Conservation (phyloP, 2,329 filamentous ascomycete species). For the Xylariaceae sp. region DNA sequence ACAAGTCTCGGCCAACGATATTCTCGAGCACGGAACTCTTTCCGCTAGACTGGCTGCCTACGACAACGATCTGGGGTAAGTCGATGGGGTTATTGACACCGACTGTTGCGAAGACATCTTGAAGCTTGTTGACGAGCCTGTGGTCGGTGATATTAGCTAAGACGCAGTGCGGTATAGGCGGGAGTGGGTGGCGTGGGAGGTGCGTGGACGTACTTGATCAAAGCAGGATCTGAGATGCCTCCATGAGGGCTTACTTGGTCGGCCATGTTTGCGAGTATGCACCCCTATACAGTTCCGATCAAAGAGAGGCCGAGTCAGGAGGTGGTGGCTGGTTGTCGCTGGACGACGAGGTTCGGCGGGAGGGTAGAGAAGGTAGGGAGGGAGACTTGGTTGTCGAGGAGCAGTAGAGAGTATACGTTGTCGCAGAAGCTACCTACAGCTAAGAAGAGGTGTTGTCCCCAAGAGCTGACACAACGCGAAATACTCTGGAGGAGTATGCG, state of each 20-base stretch:
- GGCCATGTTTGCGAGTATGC: slow-evolving; percentile 22
- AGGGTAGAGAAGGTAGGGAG: background rate
- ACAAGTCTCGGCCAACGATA: slow-evolving; percentile 98
- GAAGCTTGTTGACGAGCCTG: slow-evolving; percentile 94
- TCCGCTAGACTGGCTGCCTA: slow-evolving; percentile 97
- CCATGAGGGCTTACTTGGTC: slow-evolving; percentile 42
- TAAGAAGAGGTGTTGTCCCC: background rate
- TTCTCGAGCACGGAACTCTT: slow-evolving; percentile 99
- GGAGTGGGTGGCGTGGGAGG: slow-evolving; percentile 4
- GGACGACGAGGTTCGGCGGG: background rate
- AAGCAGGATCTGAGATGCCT: slow-evolving; percentile 62
- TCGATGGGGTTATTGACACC: slow-evolving; percentile 99
- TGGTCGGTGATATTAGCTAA: too few relatives aligned
- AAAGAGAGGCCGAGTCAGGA: background rate
- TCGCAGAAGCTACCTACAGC: background rate
- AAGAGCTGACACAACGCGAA: slow-evolving; percentile 1
- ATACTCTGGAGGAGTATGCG: slow-evolving; percentile 2
- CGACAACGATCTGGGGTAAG: slow-evolving; percentile 94
- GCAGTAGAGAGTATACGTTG: background rate
- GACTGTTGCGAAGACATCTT: slow-evolving; percentile 98
- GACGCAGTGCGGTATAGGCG: slow-evolving; percentile 17
- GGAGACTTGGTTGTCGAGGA: background rate
- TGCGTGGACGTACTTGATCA: slow-evolving; percentile 53
- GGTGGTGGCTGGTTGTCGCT: background rate
- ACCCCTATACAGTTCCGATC: background rate